Percentiles rank a stretch among this genome's conserved stretches.
Evolutionary conservation across 345 rosid species (phyloP).

Genomic region (Camelina hispida): DNA sequence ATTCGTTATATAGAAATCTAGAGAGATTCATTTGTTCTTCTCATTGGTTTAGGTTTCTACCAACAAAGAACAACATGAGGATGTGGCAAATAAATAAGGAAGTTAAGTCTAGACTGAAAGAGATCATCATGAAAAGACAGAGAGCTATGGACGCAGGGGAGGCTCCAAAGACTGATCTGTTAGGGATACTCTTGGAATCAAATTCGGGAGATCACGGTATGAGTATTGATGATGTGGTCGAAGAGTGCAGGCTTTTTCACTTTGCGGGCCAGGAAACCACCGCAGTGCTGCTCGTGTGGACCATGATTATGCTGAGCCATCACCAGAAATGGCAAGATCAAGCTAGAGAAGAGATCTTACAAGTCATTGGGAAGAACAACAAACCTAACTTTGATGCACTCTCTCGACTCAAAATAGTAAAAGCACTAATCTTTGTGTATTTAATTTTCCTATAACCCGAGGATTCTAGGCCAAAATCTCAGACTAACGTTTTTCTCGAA

Average conservation of each 20-base stretch:
- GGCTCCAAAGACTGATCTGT: conserved; percentile 45
- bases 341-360: conserved; percentile 71
- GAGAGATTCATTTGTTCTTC: neutral
- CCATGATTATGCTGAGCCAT: conserved; percentile 58
- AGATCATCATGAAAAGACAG: conserved; percentile 47
- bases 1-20: neutral
- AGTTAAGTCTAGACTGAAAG: conserved; percentile 41
- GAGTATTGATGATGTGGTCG: conserved; percentile 60
- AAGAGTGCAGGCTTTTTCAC: conserved; percentile 75
- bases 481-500: conserved; percentile 4
- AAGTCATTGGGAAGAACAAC: conserved; percentile 49
- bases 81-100: conserved; percentile 43
- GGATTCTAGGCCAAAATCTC: neutral
- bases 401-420: conserved; percentile 59
- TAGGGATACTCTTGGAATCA: conserved; percentile 55
- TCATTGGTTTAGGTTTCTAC: conserved; percentile 46
- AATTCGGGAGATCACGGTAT: conserved; percentile 43
- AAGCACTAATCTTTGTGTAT: neutral
- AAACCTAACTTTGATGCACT: conserved; percentile 48
- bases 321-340: conserved; percentile 66
- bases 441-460: neutral
- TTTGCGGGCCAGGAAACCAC: conserved; percentile 81
- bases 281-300: conserved; percentile 68
- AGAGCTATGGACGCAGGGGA: conserved; percentile 46
- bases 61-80: conserved; percentile 46